Evolutionary conservation across 2,329 filamentous ascomycete species (phyloP).

Genomic region (Diaporthe ampelina): DNA sequence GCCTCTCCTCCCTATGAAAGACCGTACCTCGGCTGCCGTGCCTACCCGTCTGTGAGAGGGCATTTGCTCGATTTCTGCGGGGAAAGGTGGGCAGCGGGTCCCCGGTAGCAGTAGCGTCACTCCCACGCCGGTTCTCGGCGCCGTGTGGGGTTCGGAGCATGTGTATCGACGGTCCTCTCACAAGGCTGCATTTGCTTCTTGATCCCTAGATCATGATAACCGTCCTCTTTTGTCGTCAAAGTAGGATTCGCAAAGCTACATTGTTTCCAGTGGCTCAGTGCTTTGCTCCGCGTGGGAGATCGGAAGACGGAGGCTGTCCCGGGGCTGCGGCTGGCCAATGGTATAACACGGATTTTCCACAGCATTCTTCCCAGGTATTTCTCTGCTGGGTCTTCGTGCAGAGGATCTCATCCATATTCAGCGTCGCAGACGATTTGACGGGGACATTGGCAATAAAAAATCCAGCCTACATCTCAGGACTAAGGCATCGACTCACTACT

Average conservation of each 20-base stretch:
- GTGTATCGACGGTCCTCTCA: not conserved
- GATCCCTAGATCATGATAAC: not conserved
- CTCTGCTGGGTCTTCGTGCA: not conserved
- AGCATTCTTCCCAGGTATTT: not conserved
- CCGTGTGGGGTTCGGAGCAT: not conserved
- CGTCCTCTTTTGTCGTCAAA: not conserved
- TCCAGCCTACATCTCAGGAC: not conserved
- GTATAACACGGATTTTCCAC: slow-evolving; percentile 2
- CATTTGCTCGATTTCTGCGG: slow-evolving; percentile 14
- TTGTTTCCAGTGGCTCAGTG: too few species aligned
- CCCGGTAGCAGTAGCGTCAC: slow-evolving; percentile 15
- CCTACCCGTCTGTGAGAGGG: not conserved
- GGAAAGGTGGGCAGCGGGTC: slow-evolving; percentile 6
- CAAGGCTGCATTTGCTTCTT: not conserved
- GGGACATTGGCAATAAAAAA: not conserved
- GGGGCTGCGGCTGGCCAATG: slow-evolving; percentile 13
- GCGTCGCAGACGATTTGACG: not conserved
- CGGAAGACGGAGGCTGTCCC: not conserved
- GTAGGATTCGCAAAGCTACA: not conserved
- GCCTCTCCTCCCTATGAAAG: not conserved
- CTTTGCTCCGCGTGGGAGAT: not conserved
- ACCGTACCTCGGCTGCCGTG: slow-evolving; percentile 13
- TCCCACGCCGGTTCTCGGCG: slow-evolving; percentile 21
- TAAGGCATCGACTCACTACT: not conserved
- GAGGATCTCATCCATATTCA: too few species aligned